Base-by-base conservation (phyloP, 192 early-diverging fungal genomes). In the Fimicolochytrium jonesii region DNA sequence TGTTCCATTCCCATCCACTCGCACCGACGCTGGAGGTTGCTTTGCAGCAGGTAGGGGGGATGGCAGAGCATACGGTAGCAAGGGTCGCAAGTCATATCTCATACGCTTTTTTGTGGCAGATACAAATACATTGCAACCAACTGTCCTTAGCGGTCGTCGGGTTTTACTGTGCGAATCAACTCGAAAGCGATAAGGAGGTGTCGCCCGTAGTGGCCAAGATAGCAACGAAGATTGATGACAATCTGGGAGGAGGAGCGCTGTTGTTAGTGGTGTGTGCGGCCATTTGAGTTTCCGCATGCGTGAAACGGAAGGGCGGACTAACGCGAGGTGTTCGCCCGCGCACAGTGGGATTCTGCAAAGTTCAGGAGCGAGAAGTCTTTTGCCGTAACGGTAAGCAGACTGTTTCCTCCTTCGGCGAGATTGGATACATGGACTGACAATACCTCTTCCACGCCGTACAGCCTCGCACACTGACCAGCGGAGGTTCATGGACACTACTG, bases 11-110 rank as follows among this genome's bases (percentile, higher is more conserved):
- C 58, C 88, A 88, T 82, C 81, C 83, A 15, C 74, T 92, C 60
- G 80, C 90, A 0, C 89, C 92, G 45, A 88, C 92, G 84, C 76
- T 90, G 10, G 90, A 94, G 69, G 78, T 89, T 5, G 91, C 92
- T 28, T 70, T 94, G 57, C 86, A 91, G 50, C 90, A 91, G 79
- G 88, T 87, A 32, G 0, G 43, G 6, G 29, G n/a, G 18, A 4
- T n/a, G n/a, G n/a, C n/a, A n/a, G n/a, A n/a, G n/a, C n/a, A n/a
- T n/a, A n/a, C n/a, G n/a, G n/a, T n/a, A n/a, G n/a, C n/a, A n/a
- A n/a, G 25, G 17, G 35, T 0, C 10, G 20, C 15, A 18, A 15
- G 28, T 31, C n/a, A 28, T 56, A 44, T 48, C 25, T 22, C 13
- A 7, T 48, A 13, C 25, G 7, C 25, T 6, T 20, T 56, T 30